Evolutionary conservation across 192 early-diverging fungal species (phyloP).

Genomic region (Coemansia sp.): DNA sequence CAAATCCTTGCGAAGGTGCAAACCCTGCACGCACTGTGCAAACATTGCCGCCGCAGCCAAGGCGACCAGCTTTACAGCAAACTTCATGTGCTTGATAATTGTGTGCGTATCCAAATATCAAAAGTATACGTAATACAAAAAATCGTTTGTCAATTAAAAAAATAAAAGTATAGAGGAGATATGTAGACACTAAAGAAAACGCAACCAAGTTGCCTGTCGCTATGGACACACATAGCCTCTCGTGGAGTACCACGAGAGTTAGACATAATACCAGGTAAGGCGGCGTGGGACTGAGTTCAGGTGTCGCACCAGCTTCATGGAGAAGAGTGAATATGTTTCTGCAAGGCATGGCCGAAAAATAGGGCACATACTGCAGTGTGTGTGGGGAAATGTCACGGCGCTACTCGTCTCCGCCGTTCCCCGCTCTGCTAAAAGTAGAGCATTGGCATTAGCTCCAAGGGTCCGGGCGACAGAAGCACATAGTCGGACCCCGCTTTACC

Average conservation of each 20-base stretch:
- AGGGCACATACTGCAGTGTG: background rate
- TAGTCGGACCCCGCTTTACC: background rate
- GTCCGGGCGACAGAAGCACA: background rate
- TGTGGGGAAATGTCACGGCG: background rate
- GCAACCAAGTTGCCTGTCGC: background rate
- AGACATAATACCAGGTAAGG: background rate
- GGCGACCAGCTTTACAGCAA: conserved; percentile 14
- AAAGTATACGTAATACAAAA: background rate
- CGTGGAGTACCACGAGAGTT: background rate
- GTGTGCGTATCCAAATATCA: background rate
- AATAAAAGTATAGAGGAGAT: background rate
- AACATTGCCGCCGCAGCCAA: conserved; percentile 5
- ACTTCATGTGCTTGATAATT: conserved; percentile 12
- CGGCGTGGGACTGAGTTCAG: background rate
- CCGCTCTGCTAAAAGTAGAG: background rate
- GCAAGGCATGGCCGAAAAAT: conserved; percentile 11
- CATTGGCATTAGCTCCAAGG: background rate
- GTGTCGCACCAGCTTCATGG: conserved; percentile 1
- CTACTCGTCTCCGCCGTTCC: background rate
- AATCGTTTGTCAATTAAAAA: background rate
- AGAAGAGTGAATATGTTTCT: conserved; percentile 5
- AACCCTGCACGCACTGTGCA: conserved; percentile 10
- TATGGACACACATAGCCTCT: no score
- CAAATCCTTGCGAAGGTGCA: conserved; percentile 44
- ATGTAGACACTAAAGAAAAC: background rate